phyloP scores from a whole-genome alignment of 2,329 filamentous ascomycete genomes.

The Beauveria scarabaeidicola region DNA sequence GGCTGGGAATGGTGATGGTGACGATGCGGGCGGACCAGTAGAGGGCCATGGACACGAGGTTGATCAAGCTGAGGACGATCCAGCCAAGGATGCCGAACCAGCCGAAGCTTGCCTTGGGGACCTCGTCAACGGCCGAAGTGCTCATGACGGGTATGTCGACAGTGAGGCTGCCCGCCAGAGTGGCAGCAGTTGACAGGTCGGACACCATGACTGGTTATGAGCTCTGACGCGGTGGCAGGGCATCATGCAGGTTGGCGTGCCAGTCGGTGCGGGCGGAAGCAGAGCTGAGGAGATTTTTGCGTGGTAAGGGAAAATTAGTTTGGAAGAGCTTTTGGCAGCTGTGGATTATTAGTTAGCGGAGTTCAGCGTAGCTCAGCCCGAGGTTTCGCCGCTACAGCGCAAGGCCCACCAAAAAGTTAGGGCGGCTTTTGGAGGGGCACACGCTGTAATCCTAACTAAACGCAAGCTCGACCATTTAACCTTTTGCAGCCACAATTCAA shows the following conservation, averaged over 20 bases:
- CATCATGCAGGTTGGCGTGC: slow-evolving; percentile 26
- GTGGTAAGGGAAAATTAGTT: slow-evolving; percentile 10
- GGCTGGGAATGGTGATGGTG: slow-evolving; percentile 81
- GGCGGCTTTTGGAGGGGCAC: slow-evolving; percentile 1
- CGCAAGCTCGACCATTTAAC: background rate
- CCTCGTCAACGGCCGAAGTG: slow-evolving; percentile 24
- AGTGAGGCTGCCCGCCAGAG: slow-evolving; percentile 23
- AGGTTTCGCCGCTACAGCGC: slow-evolving; percentile 10
- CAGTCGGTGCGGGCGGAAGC: background rate
- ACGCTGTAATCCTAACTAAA: background rate
- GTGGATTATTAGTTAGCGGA: background rate
- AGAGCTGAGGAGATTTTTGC: slow-evolving; percentile 10
- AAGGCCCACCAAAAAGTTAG: slow-evolving; percentile 9
- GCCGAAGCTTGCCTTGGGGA: slow-evolving; percentile 34
- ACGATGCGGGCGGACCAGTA: slow-evolving; percentile 80
- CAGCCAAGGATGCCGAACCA: slow-evolving; percentile 52
- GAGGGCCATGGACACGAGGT: slow-evolving; percentile 47
- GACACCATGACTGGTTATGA: slow-evolving; percentile 31
- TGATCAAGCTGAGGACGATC: slow-evolving; percentile 46
- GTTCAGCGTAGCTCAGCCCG: background rate
- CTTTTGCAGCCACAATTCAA: background rate
- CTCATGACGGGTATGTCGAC: slow-evolving; percentile 30
- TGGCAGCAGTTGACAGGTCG: slow-evolving; percentile 30
- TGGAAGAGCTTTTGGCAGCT: background rate
- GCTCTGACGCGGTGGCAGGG: slow-evolving; percentile 24